Base-by-base conservation (phyloP, 495 filamentous ascomycete genomes). In the Cercophora newfieldiana region DNA sequence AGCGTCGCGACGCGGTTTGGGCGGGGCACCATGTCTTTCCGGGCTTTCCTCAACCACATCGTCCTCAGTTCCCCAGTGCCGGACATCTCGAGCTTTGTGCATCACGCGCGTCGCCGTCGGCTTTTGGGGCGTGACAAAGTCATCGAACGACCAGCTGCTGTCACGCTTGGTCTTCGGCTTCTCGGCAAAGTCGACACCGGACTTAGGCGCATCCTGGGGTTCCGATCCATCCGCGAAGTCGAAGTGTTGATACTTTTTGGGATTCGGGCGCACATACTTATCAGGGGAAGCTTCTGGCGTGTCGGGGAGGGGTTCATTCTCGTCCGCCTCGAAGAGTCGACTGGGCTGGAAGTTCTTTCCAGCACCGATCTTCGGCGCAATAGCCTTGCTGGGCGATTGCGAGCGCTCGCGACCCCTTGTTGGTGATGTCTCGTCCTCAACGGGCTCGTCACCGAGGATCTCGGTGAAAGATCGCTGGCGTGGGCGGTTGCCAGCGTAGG, bases 221-320 rank as follows among this genome's bases (percentile, higher is more conserved):
- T 81, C 79, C 21, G 81, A 78, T 59, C 88, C 89, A 68, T 90
- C 89, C 44, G 83, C 88, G 73, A 97, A 88, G 61, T 96, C 90
- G 73, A 97, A 97, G 77, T 99, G 94, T 33, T 88, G 78, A 77
- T 89, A 97, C 72, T 91, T 94, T 70, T 86, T 85, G 12, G 91
- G 84, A 69, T 94, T 81, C 10, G 80, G 71, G 74, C 84, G 80
- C 82, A 89, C 61, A 28, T 26, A 44, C 19, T 79, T 83, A 83
- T 72, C 69, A 81, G 75, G 50, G 82, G 79, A 47, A 74, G 71
- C 53, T 76, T 73, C 61, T 70, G 65, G 29, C 59, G 57, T 53
- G 37, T 49, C 18, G 16, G 8, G 22, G 3, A 79, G 78, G 51
- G 81, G 73, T 53, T 78, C 69, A 59, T 78, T 71, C 56, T 69